Conservation (phyloP, 2,329 filamentous ascomycete species). For the Leptographium lundbergii region DNA sequence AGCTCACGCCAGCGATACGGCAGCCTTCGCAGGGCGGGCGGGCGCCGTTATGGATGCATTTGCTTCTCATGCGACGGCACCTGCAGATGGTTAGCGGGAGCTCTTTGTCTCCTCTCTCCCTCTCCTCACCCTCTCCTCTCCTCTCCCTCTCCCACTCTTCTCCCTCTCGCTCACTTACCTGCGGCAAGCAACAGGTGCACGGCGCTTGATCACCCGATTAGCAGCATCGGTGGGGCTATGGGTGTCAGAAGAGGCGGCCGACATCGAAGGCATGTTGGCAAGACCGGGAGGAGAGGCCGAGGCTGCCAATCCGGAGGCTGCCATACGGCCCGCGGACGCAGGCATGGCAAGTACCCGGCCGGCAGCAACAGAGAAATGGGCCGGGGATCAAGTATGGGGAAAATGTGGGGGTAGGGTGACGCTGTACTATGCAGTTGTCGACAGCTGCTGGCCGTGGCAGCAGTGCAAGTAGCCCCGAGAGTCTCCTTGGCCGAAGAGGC, state of each 20-base stretch:
- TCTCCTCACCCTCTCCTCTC: neutral
- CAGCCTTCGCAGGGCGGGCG: conserved; percentile 33
- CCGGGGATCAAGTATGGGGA: neutral
- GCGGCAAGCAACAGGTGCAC: conserved; percentile 13
- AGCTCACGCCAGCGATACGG: conserved; percentile 31
- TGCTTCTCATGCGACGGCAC: conserved; percentile 15
- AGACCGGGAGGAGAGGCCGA: neutral
- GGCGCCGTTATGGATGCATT: conserved; percentile 12
- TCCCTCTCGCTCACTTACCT: conserved; percentile 3
- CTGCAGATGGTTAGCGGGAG: neutral
- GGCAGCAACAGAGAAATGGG: neutral
- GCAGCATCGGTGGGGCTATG: neutral
- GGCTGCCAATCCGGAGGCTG: neutral
- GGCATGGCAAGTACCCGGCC: neutral
- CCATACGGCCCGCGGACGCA: neutral
- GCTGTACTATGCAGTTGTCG: neutral
- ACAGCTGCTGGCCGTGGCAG: too few species aligned
- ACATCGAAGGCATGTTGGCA: neutral
- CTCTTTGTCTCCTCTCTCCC: neutral
- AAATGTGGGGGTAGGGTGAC: neutral
- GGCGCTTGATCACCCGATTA: conserved; percentile 10
- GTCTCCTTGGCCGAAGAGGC: too few species aligned
- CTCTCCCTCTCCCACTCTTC: too few species aligned
- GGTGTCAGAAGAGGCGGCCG: neutral
- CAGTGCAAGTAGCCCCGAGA: too few species aligned